Conservation (phyloP, 2,329 filamentous ascomycete genomes). For the Fusarium sp. region DNA sequence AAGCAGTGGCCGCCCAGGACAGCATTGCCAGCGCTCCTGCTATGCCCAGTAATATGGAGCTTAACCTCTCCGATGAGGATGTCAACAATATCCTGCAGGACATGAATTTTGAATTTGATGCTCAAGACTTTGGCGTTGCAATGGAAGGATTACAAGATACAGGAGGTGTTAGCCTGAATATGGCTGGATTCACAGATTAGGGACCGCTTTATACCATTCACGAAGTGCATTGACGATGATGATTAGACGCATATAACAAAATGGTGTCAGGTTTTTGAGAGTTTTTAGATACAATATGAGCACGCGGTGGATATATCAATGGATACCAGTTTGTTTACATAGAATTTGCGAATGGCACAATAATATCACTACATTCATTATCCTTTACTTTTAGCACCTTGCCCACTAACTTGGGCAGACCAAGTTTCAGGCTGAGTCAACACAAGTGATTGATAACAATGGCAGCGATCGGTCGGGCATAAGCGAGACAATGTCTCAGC, state of each 20-base stretch:
- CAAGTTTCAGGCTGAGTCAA: not conserved
- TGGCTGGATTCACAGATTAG: constrained; percentile 36
- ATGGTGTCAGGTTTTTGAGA: not conserved
- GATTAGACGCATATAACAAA: constrained; percentile 2
- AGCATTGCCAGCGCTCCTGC: constrained; percentile 3
- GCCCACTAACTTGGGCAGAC: not conserved
- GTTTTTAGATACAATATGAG: not conserved
- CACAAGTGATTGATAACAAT: not conserved
- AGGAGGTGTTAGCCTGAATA: constrained; percentile 44
- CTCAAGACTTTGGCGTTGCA: constrained; percentile 40
- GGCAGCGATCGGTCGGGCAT: not conserved
- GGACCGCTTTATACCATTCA: constrained; percentile 37
- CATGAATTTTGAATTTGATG: constrained; percentile 54
- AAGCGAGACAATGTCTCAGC: constrained; percentile 18
- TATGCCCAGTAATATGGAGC: constrained; percentile 45
- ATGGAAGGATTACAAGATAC: constrained; percentile 43
- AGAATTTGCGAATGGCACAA: not conserved
- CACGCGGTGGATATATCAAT: constrained; percentile 15
- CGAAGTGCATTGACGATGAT: constrained; percentile 20
- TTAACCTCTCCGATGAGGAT: constrained; percentile 51
- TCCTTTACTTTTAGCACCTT: not conserved
- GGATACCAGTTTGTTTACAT: not conserved
- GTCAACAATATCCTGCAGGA: constrained; percentile 54
- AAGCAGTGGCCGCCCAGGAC: constrained; percentile 17
- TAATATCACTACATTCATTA: not conserved